phyloP scores from a whole-genome alignment of 192 early-diverging fungal genomes.

The Entrophospora sp. region DNA sequence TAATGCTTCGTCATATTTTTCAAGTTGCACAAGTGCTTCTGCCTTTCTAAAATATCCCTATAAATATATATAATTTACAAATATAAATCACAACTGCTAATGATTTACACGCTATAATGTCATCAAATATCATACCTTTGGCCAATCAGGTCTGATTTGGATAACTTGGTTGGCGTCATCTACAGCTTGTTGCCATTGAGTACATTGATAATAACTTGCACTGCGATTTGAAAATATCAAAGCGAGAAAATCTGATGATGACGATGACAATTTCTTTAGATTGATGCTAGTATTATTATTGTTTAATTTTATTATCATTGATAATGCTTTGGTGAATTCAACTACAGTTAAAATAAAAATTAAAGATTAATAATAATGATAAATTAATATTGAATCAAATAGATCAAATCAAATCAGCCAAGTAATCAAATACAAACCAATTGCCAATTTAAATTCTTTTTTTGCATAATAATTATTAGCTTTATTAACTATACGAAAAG shows the following conservation, averaged over 20 bases:
- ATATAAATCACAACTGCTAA: conserved; percentile 32
- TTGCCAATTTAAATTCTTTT: conserved; percentile 42
- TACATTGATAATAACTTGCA: conserved; percentile 22
- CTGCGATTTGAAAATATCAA: conserved; percentile 31
- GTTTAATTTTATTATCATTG: conserved; percentile 27
- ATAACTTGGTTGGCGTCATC: conserved; percentile 26
- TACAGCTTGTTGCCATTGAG: conserved; percentile 22
- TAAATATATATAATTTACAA: conserved; percentile 31
- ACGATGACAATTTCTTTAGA: too few species aligned
- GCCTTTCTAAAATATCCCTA: conserved; percentile 58
- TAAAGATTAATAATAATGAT: background rate
- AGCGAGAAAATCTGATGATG: conserved; percentile 31
- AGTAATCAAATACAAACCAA: conserved; percentile 29
- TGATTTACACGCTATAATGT: conserved; percentile 11
- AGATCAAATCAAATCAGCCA: conserved; percentile 16
- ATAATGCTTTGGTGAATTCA: conserved; percentile 31
- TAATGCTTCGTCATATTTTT: conserved; percentile 40
- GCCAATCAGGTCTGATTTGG: conserved; percentile 24
- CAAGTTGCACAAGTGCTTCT: conserved; percentile 46
- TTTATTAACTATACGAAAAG: conserved; percentile 16
- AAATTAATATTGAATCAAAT: conserved; percentile 18
- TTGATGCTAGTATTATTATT: too few species aligned
- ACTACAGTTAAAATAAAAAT: background rate
- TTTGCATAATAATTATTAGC: conserved; percentile 50
- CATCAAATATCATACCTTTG: conserved; percentile 26